These are phyloP conservation scores for Amniculicola lignicola DNA, from an alignment of 495 filamentous ascomycete species.

Conservation along the genomic window DNA sequence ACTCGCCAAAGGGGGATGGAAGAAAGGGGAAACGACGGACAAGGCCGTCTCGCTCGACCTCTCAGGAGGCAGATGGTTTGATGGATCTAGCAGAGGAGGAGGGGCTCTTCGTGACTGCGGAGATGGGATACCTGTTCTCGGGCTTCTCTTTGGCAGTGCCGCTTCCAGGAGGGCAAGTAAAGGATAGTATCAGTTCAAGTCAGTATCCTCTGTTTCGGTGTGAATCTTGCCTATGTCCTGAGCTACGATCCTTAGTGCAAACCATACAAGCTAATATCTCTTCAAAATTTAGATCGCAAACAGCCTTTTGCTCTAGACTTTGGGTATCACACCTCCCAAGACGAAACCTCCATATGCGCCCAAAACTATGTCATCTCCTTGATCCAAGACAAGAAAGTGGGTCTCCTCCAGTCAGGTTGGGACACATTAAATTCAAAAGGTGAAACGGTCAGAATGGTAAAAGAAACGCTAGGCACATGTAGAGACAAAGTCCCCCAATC, in stretches of 20 bases:
- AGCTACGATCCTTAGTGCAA: too few relatives aligned
- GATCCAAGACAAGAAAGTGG: conserved; percentile 15
- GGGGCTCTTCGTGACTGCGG: not conserved
- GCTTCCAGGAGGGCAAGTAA: too few relatives aligned
- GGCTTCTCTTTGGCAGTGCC: not conserved
- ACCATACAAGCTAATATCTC: too few relatives aligned
- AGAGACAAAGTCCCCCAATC: conserved; percentile 23
- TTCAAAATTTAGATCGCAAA: not conserved
- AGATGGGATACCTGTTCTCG: conserved; percentile 2
- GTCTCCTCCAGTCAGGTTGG: conserved; percentile 17
- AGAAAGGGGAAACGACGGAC: conserved; percentile 16
- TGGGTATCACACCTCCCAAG: conserved; percentile 5
- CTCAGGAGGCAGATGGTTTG: conserved; percentile 2
- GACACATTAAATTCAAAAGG: conserved; percentile 27
- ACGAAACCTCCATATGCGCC: conserved; percentile 10
- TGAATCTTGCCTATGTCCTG: too few relatives aligned
- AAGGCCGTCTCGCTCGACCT: conserved; percentile 15
- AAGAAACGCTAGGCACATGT: conserved; percentile 16
- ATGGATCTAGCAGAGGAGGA: not conserved
- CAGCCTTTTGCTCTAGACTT: conserved; percentile 26
- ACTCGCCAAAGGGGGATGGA: conserved; percentile 1
- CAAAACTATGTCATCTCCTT: conserved; percentile 16
- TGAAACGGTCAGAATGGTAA: conserved; percentile 24
- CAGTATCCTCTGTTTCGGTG: too few relatives aligned
- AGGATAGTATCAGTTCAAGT: too few relatives aligned